Conservation (phyloP, 2,329 filamentous ascomycete genomes). For the Penicillium sp. region DNA sequence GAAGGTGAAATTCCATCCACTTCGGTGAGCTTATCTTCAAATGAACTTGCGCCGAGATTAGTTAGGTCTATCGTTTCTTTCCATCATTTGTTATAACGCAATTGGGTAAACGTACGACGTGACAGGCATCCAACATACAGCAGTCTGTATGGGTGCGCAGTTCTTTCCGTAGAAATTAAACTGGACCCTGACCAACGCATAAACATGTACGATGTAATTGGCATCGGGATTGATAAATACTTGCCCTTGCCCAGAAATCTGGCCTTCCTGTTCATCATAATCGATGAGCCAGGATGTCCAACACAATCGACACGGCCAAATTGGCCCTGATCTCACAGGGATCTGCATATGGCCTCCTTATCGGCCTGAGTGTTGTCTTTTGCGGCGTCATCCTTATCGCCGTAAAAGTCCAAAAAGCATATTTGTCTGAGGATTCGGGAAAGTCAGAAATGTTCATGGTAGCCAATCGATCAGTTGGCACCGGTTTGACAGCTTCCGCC, state of each 20-base stretch:
- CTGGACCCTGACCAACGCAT: neutral
- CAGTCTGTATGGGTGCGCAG: neutral
- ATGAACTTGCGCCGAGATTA: neutral
- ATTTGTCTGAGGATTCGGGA: slow-evolving; percentile 37
- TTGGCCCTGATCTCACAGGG: slow-evolving; percentile 34
- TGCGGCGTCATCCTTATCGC: slow-evolving; percentile 53
- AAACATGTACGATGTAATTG: neutral
- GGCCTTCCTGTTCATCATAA: neutral
- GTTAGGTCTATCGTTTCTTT: neutral
- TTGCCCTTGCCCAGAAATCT: neutral
- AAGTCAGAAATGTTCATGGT: slow-evolving; percentile 52
- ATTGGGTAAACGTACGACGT: neutral
- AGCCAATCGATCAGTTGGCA: slow-evolving; percentile 43
- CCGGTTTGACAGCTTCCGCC: slow-evolving; percentile 42
- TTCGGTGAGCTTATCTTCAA: neutral
- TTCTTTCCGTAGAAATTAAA: neutral
- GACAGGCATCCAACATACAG: neutral
- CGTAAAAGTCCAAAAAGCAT: slow-evolving; percentile 49
- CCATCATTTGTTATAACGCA: neutral
- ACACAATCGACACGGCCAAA: slow-evolving; percentile 21
- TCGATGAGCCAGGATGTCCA: slow-evolving; percentile 17
- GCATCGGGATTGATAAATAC: neutral
- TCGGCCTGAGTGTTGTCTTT: slow-evolving; percentile 54
- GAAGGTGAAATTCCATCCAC: neutral
- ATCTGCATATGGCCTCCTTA: slow-evolving; percentile 51